Evolutionary conservation across 192 early-diverging fungal species (phyloP), one percentile per base, ranked within the genome.

Genomic region (Thamnidium elegans): DNA sequence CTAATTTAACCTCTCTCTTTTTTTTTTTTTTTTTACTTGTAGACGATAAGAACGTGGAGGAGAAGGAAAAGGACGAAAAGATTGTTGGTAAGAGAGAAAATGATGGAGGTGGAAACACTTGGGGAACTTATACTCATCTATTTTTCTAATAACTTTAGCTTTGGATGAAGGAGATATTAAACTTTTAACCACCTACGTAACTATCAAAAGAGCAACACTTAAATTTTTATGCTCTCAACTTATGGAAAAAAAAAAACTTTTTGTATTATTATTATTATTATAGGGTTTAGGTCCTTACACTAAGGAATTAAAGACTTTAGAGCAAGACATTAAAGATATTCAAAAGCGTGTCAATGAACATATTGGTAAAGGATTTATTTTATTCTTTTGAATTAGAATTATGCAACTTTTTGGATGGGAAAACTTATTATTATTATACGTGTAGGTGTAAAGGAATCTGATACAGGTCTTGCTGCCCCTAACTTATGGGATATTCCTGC

Each of bases 401-500:
- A 34, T 32, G 23, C 30, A 34, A 55, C 46, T 17, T 19, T 48
- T 14, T 17, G 13, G 14, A 48, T 48, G 46, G 46, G 46, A 48
- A 14, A 48, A 9, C 26, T 55, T 17, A 26, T 30, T 63, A 14
- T 31, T 14, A 50, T 42, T 34, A 36, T 14, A 19, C 20, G 34
- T 31, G 51, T 58, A 90, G 89, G 96, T 52, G 93, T 99, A 47
- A 97, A 97, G 81, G 96, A 98, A 83, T 89, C 92, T 19, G 96
- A 99, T 76, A 98, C 97, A 55, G 97, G 97, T 50, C 83, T 99
- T 34, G 95, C 97, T 5, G 92, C 92, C 56, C 97, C 97, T 51
- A 98, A 94, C 69, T 78, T 97, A 69, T 99, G 97, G 97, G 97
- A 99, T 77, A 90, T 99, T 58, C 97, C 96, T 51, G 94, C 96